Evolutionary conservation across 306 rosid species (phyloP).

Genomic region (Lupinus albus): DNA sequence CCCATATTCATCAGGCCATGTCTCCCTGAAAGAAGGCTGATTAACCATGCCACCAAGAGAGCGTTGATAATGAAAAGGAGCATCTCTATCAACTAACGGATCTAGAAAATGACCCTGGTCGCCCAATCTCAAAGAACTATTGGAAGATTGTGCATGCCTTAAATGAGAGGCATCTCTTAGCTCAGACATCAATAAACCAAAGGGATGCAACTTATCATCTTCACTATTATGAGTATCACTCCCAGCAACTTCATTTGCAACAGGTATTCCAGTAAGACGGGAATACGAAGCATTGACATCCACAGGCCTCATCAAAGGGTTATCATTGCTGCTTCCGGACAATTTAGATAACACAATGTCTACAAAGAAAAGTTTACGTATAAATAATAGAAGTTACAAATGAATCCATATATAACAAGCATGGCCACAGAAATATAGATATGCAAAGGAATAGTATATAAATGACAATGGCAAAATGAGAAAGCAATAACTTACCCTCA

Average conservation of each 20-base stretch:
- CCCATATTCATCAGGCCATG: constrained; percentile 51
- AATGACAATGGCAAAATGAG: constrained; percentile 15
- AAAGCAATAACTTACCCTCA: constrained; percentile 51
- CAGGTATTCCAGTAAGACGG: constrained; percentile 45
- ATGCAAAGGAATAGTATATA: constrained; percentile 23
- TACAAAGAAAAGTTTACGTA: constrained; percentile 40
- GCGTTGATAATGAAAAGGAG: constrained; percentile 43
- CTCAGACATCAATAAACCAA: constrained; percentile 72
- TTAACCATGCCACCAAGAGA: constrained; percentile 49
- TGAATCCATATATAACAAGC: constrained; percentile 12
- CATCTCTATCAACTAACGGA: constrained; percentile 50
- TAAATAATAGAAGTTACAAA: constrained; percentile 21
- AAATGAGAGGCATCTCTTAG: constrained; percentile 59
- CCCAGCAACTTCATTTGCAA: constrained; percentile 47
- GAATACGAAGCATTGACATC: constrained; percentile 43
- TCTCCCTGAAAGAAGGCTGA: constrained; percentile 52
- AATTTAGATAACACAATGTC: constrained; percentile 50
- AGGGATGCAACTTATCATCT: constrained; percentile 69
- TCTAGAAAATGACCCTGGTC: constrained; percentile 60
- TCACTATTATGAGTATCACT: constrained; percentile 43
- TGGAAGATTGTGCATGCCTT: constrained; percentile 59
- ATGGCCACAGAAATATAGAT: too few relatives aligned
- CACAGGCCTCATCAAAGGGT: constrained; percentile 43
- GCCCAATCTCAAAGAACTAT: constrained; percentile 52
- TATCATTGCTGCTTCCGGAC: constrained; percentile 50